Evolutionary conservation across 1,139 yeast species (phyloP).

Genomic region (Taiozyma onychis): DNA sequence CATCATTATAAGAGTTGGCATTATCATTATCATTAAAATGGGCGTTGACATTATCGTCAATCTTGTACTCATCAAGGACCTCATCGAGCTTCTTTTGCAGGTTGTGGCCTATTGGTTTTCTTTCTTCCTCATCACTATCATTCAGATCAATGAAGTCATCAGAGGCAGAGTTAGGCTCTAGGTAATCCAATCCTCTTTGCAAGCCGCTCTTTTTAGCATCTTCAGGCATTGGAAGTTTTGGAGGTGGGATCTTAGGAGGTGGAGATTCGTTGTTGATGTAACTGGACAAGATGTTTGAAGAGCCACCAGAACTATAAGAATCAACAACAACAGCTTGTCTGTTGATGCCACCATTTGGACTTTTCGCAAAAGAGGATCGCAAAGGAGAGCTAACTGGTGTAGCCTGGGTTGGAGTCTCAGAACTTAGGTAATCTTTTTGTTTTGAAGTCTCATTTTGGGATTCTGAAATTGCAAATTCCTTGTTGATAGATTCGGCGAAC

Average conservation of each 20-base stretch:
- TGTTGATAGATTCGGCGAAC: background rate
- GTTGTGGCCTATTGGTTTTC: background rate
- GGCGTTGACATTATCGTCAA: background rate
- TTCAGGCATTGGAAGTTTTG: slow-evolving; percentile 7
- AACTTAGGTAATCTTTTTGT: background rate
- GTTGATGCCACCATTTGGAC: slow-evolving; percentile 24
- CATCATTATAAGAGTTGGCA: background rate
- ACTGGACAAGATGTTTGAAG: slow-evolving; percentile 19
- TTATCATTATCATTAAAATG: background rate
- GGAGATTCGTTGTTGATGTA: slow-evolving; percentile 18
- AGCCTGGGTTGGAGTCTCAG: slow-evolving; percentile 6
- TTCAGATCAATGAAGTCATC: slow-evolving; percentile 22
- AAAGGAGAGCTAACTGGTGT: slow-evolving; percentile 13
- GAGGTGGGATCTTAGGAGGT: slow-evolving; percentile 17
- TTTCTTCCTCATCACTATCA: slow-evolving; percentile 13
- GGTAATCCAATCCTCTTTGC: background rate
- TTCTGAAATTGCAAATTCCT: background rate
- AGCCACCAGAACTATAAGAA: slow-evolving; percentile 19
- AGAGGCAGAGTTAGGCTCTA: background rate
- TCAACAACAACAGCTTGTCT: slow-evolving; percentile 28
- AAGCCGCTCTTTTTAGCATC: background rate
- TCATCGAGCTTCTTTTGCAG: background rate
- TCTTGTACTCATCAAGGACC: slow-evolving; percentile 4
- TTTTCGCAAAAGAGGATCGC: slow-evolving; percentile 10
- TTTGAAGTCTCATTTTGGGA: background rate